Conservation (phyloP, 2,329 filamentous ascomycete genomes). For the Fonsecaea erecta region DNA sequence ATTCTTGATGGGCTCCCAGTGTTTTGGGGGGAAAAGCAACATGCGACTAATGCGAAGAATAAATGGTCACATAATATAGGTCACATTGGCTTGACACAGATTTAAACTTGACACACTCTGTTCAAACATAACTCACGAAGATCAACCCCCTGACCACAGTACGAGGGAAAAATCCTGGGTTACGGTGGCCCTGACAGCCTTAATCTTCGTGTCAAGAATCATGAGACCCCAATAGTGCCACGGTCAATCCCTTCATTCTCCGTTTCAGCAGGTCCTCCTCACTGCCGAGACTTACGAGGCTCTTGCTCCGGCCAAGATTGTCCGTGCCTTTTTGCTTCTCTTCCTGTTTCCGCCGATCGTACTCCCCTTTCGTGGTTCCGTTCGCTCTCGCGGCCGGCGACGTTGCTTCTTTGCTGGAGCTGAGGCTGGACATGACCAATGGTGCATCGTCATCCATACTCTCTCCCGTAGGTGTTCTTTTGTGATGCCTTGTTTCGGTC, state of each 20-base stretch:
- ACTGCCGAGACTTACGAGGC: conserved; percentile 59
- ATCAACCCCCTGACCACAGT: neutral
- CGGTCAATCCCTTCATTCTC: conserved; percentile 60
- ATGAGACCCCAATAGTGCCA: conserved; percentile 54
- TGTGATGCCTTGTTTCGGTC: conserved; percentile 35
- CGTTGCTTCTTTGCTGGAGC: conserved; percentile 11
- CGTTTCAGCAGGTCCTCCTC: conserved; percentile 62
- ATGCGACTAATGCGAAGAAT: neutral
- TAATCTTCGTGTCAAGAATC: neutral
- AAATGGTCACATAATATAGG: neutral
- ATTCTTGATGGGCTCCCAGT: neutral
- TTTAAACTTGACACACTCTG: neutral
- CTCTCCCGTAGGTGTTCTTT: conserved; percentile 52
- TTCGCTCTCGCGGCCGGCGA: neutral
- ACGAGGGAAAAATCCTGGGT: neutral
- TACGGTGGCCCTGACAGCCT: neutral
- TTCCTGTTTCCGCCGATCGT: conserved; percentile 20
- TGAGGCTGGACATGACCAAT: conserved; percentile 37
- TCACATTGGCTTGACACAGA: too few species aligned
- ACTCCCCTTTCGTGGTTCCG: neutral
- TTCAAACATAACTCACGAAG: neutral
- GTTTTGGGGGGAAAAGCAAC: neutral
- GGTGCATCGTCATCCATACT: conserved; percentile 55
- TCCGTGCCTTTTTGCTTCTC: conserved; percentile 24
- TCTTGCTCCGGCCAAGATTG: conserved; percentile 46